Percentiles rank a stretch among this genome's conserved stretches.
These are phyloP conservation scores for Magnaporthiopsis incrustans DNA, from an alignment of 2,329 filamentous ascomycete species.

Conservation along the genomic window DNA sequence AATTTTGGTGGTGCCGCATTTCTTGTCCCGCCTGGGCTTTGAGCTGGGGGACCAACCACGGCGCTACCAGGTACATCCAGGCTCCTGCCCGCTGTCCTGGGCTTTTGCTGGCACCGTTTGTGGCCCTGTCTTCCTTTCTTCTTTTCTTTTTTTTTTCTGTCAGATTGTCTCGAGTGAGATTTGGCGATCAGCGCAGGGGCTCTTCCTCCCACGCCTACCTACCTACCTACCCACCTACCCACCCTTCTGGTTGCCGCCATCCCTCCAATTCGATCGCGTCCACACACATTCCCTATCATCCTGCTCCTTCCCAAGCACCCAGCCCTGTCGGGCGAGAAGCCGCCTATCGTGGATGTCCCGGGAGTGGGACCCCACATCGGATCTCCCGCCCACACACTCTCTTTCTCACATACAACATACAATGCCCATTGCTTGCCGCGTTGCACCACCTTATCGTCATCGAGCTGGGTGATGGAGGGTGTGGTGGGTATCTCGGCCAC, in stretches of 20 bases:
- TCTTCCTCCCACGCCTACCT: too few species aligned
- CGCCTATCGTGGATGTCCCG: too few species aligned
- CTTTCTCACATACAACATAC: background rate
- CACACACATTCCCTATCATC: too few species aligned
- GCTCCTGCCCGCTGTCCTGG: background rate
- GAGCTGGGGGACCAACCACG: background rate
- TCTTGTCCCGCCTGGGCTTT: background rate
- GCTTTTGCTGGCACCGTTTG: background rate
- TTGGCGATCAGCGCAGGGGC: background rate
- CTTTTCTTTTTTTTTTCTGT: background rate
- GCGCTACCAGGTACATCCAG: too few species aligned
- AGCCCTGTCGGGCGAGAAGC: too few species aligned
- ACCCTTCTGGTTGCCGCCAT: too few species aligned
- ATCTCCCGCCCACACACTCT: background rate
- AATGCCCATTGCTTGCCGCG: background rate
- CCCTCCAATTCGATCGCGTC: too few species aligned
- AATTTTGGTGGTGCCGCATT: background rate
- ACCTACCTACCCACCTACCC: too few species aligned
- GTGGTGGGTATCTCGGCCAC: background rate
- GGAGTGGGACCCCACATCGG: too few species aligned
- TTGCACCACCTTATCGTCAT: background rate
- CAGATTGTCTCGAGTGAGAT: background rate
- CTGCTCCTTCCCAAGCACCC: too few species aligned
- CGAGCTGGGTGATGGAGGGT: background rate
- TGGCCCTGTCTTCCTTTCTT: background rate